Base-by-base conservation (phyloP, 2,329 filamentous ascomycete species). In the Beauveria medogensis region DNA sequence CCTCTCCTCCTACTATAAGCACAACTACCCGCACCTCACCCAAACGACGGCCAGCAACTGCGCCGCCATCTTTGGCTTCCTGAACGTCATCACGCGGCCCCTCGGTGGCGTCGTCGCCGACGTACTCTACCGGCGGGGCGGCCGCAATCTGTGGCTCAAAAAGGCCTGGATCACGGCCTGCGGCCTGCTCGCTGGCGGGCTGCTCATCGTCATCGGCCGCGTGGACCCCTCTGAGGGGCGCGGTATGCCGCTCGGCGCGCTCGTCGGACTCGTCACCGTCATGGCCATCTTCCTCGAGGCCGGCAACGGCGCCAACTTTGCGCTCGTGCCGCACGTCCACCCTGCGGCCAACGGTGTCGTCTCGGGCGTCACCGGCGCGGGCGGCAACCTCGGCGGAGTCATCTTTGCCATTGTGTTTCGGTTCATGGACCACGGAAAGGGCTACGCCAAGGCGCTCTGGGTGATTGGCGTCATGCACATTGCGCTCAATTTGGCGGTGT, bases 241-340 rank as follows among this genome's bases (percentile, higher is more conserved):
- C 53, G 69, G 68, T 18, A 60, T 64, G 46, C 63, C 51, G 46
- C 67, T 73, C 16, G 74, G 80, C 7, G 85, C 83, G 3, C 87
- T 95, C 80, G 86, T 94, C 60, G 90, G 89, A 1, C 83, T 96
- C 6, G 77, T 95, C 9, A 86, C 87, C 1, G 82, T 90, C 10
- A 82, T 92, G 76, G 90, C 89, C 1, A 81, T 96, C 70, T 96
- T 96, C 77, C 75, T 92, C 48, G 91, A 95, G 72, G 90, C 89
- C 2, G 87, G 86, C 47, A 96, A 96, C 70, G 92, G 92, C 0
- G 86, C 90, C 46, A 94, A 90, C 75, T 96, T 94, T 73, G 85
- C 90, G 0, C 81, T 96, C 6, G 88, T 96, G 26, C 91, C 92
- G 3, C 92, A 96, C 70, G 88, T 96, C 1, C 89, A 92, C 73